A percentile compares a stretch with the other conserved stretches of the same genome.
These are phyloP conservation scores for Rhodofomes roseus DNA, from an alignment of 1,284 basidiomycete species.

Conservation along the genomic window DNA sequence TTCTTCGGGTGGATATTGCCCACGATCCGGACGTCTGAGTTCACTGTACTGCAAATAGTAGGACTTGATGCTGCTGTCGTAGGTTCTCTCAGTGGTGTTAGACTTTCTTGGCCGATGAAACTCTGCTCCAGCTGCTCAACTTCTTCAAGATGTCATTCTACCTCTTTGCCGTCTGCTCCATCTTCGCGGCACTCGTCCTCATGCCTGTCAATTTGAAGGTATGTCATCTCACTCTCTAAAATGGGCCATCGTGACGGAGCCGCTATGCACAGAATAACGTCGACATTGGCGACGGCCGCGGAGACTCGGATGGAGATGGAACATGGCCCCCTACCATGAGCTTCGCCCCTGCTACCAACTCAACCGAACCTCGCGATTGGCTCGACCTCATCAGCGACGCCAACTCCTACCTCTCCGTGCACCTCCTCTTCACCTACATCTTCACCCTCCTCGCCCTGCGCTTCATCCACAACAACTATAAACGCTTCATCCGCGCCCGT, in stretches of 20 bases:
- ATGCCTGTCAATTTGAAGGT: slow-evolving; percentile 92
- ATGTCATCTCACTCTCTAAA: background rate
- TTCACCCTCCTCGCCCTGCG: slow-evolving; percentile 86
- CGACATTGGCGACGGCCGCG: slow-evolving; percentile 58
- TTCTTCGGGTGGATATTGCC: slow-evolving; percentile 97
- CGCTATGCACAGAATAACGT: slow-evolving; percentile 58
- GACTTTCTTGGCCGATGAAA: background rate
- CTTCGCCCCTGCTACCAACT: slow-evolving; percentile 12
- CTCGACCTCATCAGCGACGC: slow-evolving; percentile 84
- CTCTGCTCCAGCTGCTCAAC: slow-evolving; percentile 66
- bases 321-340: slow-evolving; percentile 24
- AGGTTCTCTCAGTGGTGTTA: slow-evolving; percentile 18
- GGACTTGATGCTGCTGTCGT: slow-evolving; percentile 95
- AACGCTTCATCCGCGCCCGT: slow-evolving; percentile 85
- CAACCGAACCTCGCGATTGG: slow-evolving; percentile 56
- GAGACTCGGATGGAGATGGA: slow-evolving; percentile 34
- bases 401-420: slow-evolving; percentile 80
- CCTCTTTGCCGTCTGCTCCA: slow-evolving; percentile 82
- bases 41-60: slow-evolving; percentile 93
- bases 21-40: slow-evolving; percentile 87
- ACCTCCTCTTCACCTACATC: slow-evolving; percentile 90
- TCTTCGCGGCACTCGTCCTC: slow-evolving; percentile 75
- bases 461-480: slow-evolving; percentile 87
- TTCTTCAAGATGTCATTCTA: slow-evolving; percentile 96
- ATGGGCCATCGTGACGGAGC: background rate